A percentile compares a stretch with the other conserved stretches of the same genome.
These are phyloP conservation scores for Seiridium unicorne DNA, from an alignment of 2,329 filamentous ascomycete species.

Conservation along the genomic window DNA sequence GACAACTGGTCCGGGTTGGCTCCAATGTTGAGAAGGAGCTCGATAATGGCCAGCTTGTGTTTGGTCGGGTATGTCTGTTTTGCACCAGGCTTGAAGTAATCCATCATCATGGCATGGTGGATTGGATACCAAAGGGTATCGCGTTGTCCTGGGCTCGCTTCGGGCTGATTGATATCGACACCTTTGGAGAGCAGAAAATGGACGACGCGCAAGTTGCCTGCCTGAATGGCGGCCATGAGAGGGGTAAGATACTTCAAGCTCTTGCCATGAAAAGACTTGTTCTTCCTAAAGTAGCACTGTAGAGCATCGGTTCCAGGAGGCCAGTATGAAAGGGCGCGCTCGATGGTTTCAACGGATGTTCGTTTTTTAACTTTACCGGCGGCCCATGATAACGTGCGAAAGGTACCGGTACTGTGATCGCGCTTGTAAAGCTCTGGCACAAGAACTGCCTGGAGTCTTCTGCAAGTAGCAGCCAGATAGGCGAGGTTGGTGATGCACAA, in stretches of 20 bases:
- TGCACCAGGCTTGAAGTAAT: neutral
- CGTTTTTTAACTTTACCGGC: neutral
- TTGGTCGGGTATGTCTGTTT: neutral
- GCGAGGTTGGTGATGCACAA: neutral
- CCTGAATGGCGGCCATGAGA: neutral
- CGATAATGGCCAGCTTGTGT: neutral
- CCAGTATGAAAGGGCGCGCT: neutral
- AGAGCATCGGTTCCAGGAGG: neutral
- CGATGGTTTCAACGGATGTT: neutral
- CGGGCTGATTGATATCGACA: neutral
- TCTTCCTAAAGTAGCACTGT: neutral
- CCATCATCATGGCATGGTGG: constrained; percentile 1
- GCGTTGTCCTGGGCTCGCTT: neutral
- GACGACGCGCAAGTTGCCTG: neutral
- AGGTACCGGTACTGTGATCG: neutral
- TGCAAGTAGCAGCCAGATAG: neutral
- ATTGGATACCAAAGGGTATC: neutral
- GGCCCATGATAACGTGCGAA: neutral
- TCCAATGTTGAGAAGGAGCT: neutral
- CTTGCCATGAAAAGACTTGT: neutral
- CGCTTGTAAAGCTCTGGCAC: neutral
- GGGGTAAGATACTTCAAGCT: neutral
- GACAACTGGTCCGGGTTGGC: constrained; percentile 4
- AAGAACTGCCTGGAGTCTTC: neutral
- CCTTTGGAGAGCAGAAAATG: neutral